Evolutionary conservation across 352 stramenopile genomes (phyloP).

Genomic region (Globisporangium echinulatum): DNA sequence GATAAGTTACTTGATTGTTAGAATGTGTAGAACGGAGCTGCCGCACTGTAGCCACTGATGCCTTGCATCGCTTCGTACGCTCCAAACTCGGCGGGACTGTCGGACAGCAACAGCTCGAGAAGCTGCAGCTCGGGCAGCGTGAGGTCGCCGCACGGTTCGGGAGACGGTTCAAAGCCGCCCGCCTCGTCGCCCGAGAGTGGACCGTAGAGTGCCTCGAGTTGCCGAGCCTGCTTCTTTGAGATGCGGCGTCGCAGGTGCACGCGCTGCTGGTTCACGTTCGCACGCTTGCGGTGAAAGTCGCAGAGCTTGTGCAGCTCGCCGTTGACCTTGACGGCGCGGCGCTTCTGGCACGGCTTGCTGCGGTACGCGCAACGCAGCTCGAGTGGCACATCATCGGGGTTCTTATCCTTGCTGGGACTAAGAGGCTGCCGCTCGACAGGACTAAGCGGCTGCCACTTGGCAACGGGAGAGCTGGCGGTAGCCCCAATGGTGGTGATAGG

Average conservation of each 20-base stretch:
- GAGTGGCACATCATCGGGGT: neutral
- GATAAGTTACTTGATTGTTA: conserved; percentile 8
- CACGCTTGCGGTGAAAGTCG: conserved; percentile 30
- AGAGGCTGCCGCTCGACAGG: too few relatives aligned
- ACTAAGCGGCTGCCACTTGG: too few relatives aligned
- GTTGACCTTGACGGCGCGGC: conserved; percentile 35
- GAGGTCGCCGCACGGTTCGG: conserved; percentile 10
- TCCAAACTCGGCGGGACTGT: conserved; percentile 3
- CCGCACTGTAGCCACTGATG: neutral
- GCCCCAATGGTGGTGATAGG: neutral
- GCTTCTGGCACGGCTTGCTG: conserved; percentile 29
- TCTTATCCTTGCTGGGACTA: neutral
- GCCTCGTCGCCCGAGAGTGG: conserved; percentile 5
- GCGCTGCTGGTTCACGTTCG: conserved; percentile 40
- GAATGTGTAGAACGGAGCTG: neutral
- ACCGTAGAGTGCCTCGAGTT: conserved; percentile 8
- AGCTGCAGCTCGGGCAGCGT: conserved; percentile 11
- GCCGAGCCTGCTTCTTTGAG: conserved; percentile 10
- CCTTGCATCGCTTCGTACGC: neutral
- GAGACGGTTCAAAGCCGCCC: conserved; percentile 5
- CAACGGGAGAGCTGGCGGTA: too few relatives aligned
- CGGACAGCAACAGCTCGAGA: conserved; percentile 11
- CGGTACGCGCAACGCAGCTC: conserved; percentile 24
- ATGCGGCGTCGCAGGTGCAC: conserved; percentile 24
- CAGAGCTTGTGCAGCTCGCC: conserved; percentile 39